Evolutionary conservation across 2,329 filamentous ascomycete species (phyloP).

Genomic region (Fusarium miscanthi): DNA sequence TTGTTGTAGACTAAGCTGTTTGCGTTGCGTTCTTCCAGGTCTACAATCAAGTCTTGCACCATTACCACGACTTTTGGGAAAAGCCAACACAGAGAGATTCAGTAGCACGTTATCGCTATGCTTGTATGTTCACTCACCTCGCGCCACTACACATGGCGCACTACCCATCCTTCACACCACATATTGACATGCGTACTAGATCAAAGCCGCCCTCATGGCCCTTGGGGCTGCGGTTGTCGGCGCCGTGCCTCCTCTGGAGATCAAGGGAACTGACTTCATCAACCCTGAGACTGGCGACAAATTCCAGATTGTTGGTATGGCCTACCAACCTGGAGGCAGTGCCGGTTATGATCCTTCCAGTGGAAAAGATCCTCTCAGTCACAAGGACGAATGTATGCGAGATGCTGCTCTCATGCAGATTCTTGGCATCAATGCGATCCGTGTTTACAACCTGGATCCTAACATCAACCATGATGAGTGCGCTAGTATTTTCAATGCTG

Average conservation of each 20-base stretch:
- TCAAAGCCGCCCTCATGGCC: slow-evolving; percentile 61
- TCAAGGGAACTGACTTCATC: slow-evolving; percentile 69
- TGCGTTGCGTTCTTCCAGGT: slow-evolving; percentile 1
- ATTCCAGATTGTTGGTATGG: slow-evolving; percentile 75
- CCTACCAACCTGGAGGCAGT: slow-evolving; percentile 76
- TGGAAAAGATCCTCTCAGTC: slow-evolving; percentile 69
- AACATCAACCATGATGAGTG: slow-evolving; percentile 74
- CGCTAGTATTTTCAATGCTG: slow-evolving; percentile 74
- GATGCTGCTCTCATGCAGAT: slow-evolving; percentile 74
- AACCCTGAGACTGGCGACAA: slow-evolving; percentile 67
- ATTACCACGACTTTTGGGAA: slow-evolving; percentile 23
- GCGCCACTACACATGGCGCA: background rate
- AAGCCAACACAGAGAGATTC: background rate
- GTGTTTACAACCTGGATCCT: slow-evolving; percentile 76
- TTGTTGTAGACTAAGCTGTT: slow-evolving; percentile 3
- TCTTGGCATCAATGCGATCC: slow-evolving; percentile 74
- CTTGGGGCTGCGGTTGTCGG: slow-evolving; percentile 63
- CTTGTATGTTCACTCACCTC: slow-evolving; percentile 39
- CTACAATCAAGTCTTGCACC: background rate
- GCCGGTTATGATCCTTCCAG: slow-evolving; percentile 67
- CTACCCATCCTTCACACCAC: background rate
- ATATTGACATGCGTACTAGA: slow-evolving; percentile 40
- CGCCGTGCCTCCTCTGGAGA: slow-evolving; percentile 67
- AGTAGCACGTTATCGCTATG: slow-evolving; percentile 34
- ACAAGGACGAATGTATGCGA: slow-evolving; percentile 68